Evolutionary conservation across 1,139 yeast species (phyloP).

Genomic region (Diutina neorugosa): DNA sequence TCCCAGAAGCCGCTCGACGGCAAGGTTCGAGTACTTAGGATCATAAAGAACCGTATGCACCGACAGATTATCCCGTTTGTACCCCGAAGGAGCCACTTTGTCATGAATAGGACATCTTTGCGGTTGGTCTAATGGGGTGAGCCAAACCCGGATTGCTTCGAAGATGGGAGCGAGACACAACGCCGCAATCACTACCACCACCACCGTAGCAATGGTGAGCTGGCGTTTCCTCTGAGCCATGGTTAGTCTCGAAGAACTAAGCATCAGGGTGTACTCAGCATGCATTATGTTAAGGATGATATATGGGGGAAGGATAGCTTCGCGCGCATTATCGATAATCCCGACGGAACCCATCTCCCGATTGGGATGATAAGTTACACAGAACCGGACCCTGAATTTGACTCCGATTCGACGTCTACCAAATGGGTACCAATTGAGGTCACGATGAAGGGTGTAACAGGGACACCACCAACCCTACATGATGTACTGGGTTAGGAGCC

Average conservation of each 20-base stretch:
- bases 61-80: background rate
- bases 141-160: background rate
- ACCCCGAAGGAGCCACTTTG: background rate
- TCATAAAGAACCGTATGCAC: background rate
- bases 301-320: background rate
- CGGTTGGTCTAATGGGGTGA: background rate
- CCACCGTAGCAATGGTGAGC: background rate
- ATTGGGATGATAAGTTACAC: no score
- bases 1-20: background rate
- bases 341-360: no score
- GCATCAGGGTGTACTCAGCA: background rate
- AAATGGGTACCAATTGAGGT: no score
- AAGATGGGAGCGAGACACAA: background rate
- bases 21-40: background rate
- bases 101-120: background rate
- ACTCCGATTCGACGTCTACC: no score
- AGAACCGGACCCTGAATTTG: no score
- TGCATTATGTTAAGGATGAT: background rate
- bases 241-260: background rate
- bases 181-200: background rate
- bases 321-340: background rate
- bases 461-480: no score
- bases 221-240: slow-evolving; percentile 1
- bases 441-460: no score
- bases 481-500: no score